Base-by-base conservation (phyloP, 352 stramenopile genomes). In the Phytophthora pistaciae region DNA sequence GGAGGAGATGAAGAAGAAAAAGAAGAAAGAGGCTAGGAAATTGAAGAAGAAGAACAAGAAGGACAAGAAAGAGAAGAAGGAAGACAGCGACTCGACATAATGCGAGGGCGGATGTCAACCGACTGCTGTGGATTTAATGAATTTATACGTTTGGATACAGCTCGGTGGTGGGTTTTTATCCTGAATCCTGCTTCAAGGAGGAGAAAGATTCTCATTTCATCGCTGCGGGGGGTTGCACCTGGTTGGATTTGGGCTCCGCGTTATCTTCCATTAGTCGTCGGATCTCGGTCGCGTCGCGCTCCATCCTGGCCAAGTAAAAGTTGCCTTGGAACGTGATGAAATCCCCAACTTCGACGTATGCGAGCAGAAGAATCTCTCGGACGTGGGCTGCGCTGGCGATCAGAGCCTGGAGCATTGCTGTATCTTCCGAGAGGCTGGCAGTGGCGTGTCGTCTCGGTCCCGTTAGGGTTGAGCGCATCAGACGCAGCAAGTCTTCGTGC, bases 241-340 rank as follows among this genome's bases (percentile, higher is more conserved):
- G 38, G 38, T 46, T 46, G 38, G 38, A 46, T n/a, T 46, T 46
- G 38, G 5, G 18, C 14, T 46, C 38, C 0, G 14, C 42, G 44
- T 16, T 52, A 25, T 74, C 56, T 10, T 68, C 66, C 49, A 78
- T 72, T 20, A 74, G 23, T 1, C 60, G 60, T n/a, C 60, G 66
- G 54, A 85, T 70, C 67, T 89, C 83, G 1, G 74, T 74, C 1
- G 79, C 72, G 53, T 92, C 85, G 42, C 81, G 79, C 61, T 92
- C 82, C 85, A 92, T 91, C 56, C 73, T 85, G 31, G 72, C 70
- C 29, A 92, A 72, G 61, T 91, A 92, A n/a, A 92, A 92, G 44
- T 90, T 86, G 52, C 85, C 82, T 23, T 68, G 68, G 46, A 76
- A 73, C 18, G 83, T 89, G 27, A 85, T 81, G 72, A 93, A 94